A percentile compares a stretch with the other conserved stretches of the same genome.
phyloP scores from a whole-genome alignment of 2,329 filamentous ascomycete genomes.

The Mollisiaceae sp. region DNA sequence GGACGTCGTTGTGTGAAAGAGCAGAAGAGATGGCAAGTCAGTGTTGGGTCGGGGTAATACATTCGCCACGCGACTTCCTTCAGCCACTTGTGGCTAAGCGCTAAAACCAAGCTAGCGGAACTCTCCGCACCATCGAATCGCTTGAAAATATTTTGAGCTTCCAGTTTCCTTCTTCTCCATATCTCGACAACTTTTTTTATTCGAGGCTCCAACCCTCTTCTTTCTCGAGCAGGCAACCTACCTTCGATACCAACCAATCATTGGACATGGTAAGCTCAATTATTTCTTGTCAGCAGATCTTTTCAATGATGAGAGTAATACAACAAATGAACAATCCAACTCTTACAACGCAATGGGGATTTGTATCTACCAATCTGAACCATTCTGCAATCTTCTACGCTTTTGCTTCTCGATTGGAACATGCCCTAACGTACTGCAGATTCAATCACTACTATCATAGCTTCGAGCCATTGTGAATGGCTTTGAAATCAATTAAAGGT shows the following conservation, averaged over 20 bases:
- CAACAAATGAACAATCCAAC: conserved; percentile 50
- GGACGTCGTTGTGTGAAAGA: conserved; percentile 3
- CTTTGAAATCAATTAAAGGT: neutral
- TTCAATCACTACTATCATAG: neutral
- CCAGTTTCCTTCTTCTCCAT: neutral
- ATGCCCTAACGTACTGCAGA: conserved; percentile 11
- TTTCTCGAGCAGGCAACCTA: neutral
- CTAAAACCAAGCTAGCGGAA: neutral
- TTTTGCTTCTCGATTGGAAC: neutral
- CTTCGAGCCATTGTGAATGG: neutral
- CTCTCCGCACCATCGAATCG: neutral
- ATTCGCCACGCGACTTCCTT: neutral
- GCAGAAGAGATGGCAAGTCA: neutral
- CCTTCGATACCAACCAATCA: neutral
- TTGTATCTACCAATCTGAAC: conserved; percentile 45
- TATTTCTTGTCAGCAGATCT: conserved; percentile 22
- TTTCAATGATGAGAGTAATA: conserved; percentile 47
- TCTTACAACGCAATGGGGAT: conserved; percentile 46
- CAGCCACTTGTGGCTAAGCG: conserved; percentile 11
- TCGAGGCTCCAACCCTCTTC: conserved; percentile 44
- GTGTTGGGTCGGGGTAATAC: neutral
- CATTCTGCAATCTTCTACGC: conserved; percentile 11
- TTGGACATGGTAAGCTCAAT: conserved; percentile 27
- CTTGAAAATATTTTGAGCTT: conserved; percentile 1
- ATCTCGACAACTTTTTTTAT: neutral